phyloP scores from a whole-genome alignment of 2,329 filamentous ascomycete genomes.

The Juglanconis oblonga region DNA sequence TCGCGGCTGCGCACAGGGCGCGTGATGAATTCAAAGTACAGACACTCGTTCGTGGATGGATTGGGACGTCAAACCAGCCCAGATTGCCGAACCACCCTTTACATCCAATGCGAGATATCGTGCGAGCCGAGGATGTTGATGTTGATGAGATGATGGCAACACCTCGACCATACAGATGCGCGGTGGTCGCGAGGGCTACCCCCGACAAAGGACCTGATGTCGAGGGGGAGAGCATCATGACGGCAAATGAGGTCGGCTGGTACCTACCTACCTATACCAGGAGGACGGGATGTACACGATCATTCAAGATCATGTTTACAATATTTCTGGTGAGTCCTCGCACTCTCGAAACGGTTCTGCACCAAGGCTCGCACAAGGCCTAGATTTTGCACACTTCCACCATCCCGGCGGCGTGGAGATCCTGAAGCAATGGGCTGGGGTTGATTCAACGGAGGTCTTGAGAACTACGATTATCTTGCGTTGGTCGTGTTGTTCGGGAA shows the following conservation, averaged over 20 bases:
- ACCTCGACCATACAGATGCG: conserved; percentile 1
- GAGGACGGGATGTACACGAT: conserved; percentile 5
- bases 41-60: no score
- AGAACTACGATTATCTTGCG: conserved; percentile 4
- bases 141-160: background rate
- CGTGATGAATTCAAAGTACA: no score
- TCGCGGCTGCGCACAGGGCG: no score
- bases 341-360: background rate
- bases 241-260: background rate
- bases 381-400: background rate
- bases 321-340: background rate
- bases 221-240: background rate
- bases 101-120: background rate
- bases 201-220: background rate
- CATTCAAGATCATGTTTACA: conserved; percentile 5
- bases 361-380: no score
- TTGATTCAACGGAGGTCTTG: background rate
- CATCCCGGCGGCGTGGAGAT: conserved; percentile 1
- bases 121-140: background rate
- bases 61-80: no score
- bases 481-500: conserved; percentile 1
- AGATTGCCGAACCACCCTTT: no score
- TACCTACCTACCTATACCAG: conserved; percentile 1
- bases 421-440: conserved; percentile 1
- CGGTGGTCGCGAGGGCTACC: background rate